phyloP scores from a whole-genome alignment of 2,329 filamentous ascomycete genomes.

The Neonectria punicea region DNA sequence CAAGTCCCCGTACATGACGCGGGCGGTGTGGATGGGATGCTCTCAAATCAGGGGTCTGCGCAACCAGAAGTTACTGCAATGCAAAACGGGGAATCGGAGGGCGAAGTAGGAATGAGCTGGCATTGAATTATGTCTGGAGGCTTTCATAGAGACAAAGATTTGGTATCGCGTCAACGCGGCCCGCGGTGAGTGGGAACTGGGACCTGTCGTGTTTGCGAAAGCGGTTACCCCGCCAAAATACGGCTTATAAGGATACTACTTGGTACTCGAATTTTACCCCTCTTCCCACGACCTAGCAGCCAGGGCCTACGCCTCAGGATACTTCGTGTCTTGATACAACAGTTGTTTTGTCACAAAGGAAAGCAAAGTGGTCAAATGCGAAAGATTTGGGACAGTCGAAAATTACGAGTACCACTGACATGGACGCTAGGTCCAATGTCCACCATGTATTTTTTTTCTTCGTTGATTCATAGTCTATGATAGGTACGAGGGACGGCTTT shows the following conservation, averaged over 20 bases:
- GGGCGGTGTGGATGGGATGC: slow-evolving; percentile 6
- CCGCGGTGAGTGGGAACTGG: slow-evolving; percentile 22
- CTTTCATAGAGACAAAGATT: slow-evolving; percentile 19
- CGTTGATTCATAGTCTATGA: slow-evolving; percentile 41
- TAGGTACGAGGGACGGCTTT: slow-evolving; percentile 36
- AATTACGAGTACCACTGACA: slow-evolving; percentile 2
- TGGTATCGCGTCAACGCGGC: slow-evolving; percentile 29
- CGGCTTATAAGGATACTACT: slow-evolving; percentile 37
- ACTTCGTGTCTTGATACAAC: no score
- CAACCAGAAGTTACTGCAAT: slow-evolving; percentile 2
- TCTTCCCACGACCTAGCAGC: slow-evolving; percentile 12
- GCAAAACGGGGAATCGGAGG: not conserved
- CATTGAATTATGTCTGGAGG: not conserved
- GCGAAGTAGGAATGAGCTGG: not conserved
- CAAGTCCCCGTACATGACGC: slow-evolving; percentile 84
- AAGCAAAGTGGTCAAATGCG: not conserved
- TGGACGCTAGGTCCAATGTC: slow-evolving; percentile 12
- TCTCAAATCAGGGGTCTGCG: slow-evolving; percentile 1
- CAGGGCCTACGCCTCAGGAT: no score
- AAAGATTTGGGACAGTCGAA: not conserved
- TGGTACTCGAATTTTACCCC: slow-evolving; percentile 34
- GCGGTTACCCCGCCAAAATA: slow-evolving; percentile 42
- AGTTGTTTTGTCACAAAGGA: no score
- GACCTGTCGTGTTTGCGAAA: slow-evolving; percentile 20
- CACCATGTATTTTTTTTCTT: slow-evolving; percentile 25